Evolutionary conservation across 495 filamentous ascomycete species (phyloP), one percentile per base, ranked within the genome.

Genomic region (Tricharina praecox): DNA sequence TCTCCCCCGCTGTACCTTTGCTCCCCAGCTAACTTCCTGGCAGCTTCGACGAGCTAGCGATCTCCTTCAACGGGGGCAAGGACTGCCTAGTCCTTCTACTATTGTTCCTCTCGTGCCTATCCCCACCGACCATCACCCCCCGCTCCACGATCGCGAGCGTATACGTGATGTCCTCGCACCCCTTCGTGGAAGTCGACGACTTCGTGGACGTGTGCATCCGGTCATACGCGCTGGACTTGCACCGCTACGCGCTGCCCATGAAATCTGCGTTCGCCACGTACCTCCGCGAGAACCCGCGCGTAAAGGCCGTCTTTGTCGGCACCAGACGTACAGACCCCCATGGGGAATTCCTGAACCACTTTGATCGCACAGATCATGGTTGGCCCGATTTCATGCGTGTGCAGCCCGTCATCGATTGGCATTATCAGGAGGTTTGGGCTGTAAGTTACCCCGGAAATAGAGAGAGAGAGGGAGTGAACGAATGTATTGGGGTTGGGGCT

Each of bases 41-140:
- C 51, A 86, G 82, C 42, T 74, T 80, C 46, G 68, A 78, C 39
- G 72, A 92, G 53, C 69, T 96, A 38, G 85, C 88, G 8, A 69
- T 97, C 49, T 92, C 92, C 39, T 97, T 94, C 62, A 97, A 97
- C 54, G 90, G 90, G 66, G 90, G 90, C 36, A 97, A 97, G 63
- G 90, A 97, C 74, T 97, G 90, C 58, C 77, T 95, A 20, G 83
- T 94, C 47, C 76, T 95, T 8, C 71, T 96, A n/a, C 68, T 96
- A 54, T 70, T 95, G 49, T 84, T 88, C 64, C 76, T 96, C 54
- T 75, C 78, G 51, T 74, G 75, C 48, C 70, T 93, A 21, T 52
- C 54, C 45, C 37, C 59, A 51, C 30, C 56, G 58, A 13, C 50
- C 53, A 26, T 50, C 20, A 62, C 49, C 58, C 18, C 45, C n/a